Evolutionary conservation across 257 asterid genomes (phyloP), one percentile per base, ranked within the genome.

Genomic region (Thymus mandschuricus): DNA sequence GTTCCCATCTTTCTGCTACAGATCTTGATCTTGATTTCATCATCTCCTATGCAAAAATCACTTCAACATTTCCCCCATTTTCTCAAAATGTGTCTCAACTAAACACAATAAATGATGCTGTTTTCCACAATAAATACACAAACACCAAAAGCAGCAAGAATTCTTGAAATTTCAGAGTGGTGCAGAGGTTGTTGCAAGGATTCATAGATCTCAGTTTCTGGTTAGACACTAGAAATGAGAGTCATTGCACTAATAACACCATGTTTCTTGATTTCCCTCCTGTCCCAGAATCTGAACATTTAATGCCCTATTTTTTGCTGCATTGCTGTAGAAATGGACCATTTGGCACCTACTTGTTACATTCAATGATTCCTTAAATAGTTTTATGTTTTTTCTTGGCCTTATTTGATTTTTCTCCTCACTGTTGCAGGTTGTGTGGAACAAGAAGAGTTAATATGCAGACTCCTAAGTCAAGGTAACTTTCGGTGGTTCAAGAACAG

Each of bases 391-490:
- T 59, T 55, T 41, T 54, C 68, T 69, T 71, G 60, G 67, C 50
- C 11, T 76, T 66, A 56, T 75, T 69, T 83, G 74, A 73, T 72
- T 50, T 68, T 55, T 68, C 75, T 72, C 64, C 72, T 75, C 69
- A 73, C 50, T 71, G 52, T 76, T 81, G 74, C 86, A 82, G 95
- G 82, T 61, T 8, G 75, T 78, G 95, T 86, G 87, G 87, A 77
- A 10, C 79, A 72, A 69, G 13, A 63, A 68, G 84, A 81, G 80
- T 75, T 83, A 64, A 79, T 77, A 87, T 89, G 96, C 90, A 89
- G 89, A 87, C 90, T 48, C 94, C 90, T 61, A 89, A 84, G 74
- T 75, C 90, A 77, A 87, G 94, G 94, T 86, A 84, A 74, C 80
- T 81, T 73, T 80, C 75, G 68, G 67, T 78, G 74, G 33, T 72